A percentile compares a stretch with the other conserved stretches of the same genome.
Conservation (phyloP, 2,329 filamentous ascomycete species). For the Apiospora pterosperma region DNA sequence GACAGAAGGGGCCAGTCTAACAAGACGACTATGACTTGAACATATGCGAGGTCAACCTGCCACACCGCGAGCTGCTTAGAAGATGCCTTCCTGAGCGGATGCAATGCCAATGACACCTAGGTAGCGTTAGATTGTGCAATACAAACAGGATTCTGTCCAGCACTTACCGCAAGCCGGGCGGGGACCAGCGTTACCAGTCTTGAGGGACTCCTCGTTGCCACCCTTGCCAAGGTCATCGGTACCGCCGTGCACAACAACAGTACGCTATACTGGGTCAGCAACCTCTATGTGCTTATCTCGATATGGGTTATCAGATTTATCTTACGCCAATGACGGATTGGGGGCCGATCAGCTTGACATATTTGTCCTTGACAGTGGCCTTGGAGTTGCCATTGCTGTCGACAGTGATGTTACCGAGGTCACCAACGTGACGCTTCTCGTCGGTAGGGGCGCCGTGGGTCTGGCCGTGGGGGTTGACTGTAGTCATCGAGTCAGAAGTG, state of each 20-base stretch:
- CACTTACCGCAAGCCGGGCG: slow-evolving; percentile 89
- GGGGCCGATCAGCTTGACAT: slow-evolving; percentile 93
- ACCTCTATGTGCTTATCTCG: neutral
- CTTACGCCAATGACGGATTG: slow-evolving; percentile 90
- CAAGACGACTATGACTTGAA: neutral
- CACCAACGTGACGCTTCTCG: slow-evolving; percentile 87
- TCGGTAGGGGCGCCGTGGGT: slow-evolving; percentile 58
- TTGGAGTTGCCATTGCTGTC: slow-evolving; percentile 88
- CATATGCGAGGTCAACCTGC: neutral
- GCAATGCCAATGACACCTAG: slow-evolving; percentile 81
- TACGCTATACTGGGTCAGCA: slow-evolving; percentile 59
- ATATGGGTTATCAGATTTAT: neutral
- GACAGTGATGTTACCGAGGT: slow-evolving; percentile 95
- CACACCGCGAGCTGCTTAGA: neutral
- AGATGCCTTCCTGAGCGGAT: slow-evolving; percentile 54
- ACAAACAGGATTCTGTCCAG: neutral
- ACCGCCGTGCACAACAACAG: slow-evolving; percentile 89
- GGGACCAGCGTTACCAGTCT: slow-evolving; percentile 92
- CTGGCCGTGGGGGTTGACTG: slow-evolving; percentile 12
- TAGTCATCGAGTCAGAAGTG: slow-evolving; percentile 4
- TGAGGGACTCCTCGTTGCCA: slow-evolving; percentile 90
- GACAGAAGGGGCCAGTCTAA: neutral
- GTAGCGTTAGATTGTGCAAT: slow-evolving; percentile 1
- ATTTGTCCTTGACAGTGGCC: slow-evolving; percentile 74
- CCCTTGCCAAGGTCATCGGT: slow-evolving; percentile 97